Conservation (phyloP, 1,284 basidiomycete genomes). For the Cutaneotrichosporon daszewskae region DNA sequence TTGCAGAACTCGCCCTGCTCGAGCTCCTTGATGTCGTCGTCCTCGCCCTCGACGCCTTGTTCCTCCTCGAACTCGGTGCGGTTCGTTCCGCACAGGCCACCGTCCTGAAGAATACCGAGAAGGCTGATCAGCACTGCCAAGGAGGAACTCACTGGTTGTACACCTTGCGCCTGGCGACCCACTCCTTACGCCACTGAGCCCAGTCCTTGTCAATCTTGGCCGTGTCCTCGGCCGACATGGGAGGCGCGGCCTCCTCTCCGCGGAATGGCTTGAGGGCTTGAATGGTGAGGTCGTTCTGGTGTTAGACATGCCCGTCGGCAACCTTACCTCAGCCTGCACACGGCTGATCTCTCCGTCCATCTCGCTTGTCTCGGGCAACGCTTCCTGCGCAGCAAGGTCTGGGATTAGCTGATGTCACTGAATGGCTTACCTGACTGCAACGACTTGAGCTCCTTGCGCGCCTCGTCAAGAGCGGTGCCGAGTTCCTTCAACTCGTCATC, state of each 20-base stretch:
- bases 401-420: background rate
- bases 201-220: constrained; percentile 41
- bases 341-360: constrained; percentile 46
- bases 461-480: constrained; percentile 59
- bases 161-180: constrained; percentile 37
- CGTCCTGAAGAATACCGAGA: constrained; percentile 29
- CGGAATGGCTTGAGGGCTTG: constrained; percentile 26
- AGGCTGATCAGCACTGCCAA: constrained; percentile 17
- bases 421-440: constrained; percentile 52
- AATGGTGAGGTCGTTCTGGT: constrained; percentile 30
- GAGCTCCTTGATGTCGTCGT: constrained; percentile 33
- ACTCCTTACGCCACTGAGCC: constrained; percentile 42
- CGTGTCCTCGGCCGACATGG: constrained; percentile 32
- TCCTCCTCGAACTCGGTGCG: constrained; percentile 35
- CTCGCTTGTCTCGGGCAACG: constrained; percentile 62
- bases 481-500: constrained; percentile 54
- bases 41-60: constrained; percentile 38
- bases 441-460: constrained; percentile 57
- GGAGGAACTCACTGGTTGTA: constrained; percentile 39
- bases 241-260: constrained; percentile 16
- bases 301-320: background rate
- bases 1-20: constrained; percentile 40
- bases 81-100: constrained; percentile 18
- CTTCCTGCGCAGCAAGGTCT: constrained; percentile 63
- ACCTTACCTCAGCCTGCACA: constrained; percentile 31